These are phyloP conservation scores for Epicoccum nigrum DNA, from an alignment of 2,329 filamentous ascomycete species.

Conservation along the genomic window DNA sequence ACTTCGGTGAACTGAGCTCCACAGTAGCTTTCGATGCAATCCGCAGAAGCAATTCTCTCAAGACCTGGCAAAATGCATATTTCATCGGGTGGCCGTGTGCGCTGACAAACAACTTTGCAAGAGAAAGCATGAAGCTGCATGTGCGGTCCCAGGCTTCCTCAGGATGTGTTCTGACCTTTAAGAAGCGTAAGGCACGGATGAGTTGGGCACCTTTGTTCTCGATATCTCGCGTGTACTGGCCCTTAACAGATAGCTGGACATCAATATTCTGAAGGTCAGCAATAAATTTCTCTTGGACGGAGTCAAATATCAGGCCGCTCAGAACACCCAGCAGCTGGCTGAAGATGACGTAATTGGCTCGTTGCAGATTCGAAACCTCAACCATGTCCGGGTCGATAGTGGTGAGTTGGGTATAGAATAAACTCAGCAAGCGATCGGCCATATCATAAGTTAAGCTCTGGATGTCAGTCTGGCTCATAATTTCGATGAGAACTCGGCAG, in stretches of 20 bases:
- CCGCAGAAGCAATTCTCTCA: conserved; percentile 84
- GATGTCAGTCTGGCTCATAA: conserved; percentile 87
- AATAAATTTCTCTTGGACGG: conserved; percentile 82
- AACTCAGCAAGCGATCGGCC: conserved; percentile 90
- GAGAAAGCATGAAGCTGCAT: conserved; percentile 83
- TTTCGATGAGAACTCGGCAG: conserved; percentile 90
- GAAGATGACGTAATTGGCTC: conserved; percentile 96
- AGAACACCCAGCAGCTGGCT: conserved; percentile 92
- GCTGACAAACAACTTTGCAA: conserved; percentile 81
- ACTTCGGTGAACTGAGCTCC: conserved; percentile 80
- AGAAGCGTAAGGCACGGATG: conserved; percentile 87
- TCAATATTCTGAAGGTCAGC: conserved; percentile 79
- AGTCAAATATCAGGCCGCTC: conserved; percentile 88
- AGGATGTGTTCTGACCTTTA: conserved; percentile 76
- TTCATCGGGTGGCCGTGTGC: conserved; percentile 91
- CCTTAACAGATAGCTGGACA: conserved; percentile 75
- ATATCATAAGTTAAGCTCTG: conserved; percentile 85
- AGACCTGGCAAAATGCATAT: conserved; percentile 89
- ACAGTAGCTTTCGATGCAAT: conserved; percentile 80
- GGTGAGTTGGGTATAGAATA: conserved; percentile 95
- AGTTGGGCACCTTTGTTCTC: conserved; percentile 87
- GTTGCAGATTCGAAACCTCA: conserved; percentile 76
- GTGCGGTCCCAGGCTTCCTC: conserved; percentile 81
- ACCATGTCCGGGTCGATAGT: conserved; percentile 84
- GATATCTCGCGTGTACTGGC: conserved; percentile 67